Percentiles rank a stretch among this genome's conserved stretches.
Conservation (phyloP, 345 rosid genomes). For the Aquilaria sinensis region DNA sequence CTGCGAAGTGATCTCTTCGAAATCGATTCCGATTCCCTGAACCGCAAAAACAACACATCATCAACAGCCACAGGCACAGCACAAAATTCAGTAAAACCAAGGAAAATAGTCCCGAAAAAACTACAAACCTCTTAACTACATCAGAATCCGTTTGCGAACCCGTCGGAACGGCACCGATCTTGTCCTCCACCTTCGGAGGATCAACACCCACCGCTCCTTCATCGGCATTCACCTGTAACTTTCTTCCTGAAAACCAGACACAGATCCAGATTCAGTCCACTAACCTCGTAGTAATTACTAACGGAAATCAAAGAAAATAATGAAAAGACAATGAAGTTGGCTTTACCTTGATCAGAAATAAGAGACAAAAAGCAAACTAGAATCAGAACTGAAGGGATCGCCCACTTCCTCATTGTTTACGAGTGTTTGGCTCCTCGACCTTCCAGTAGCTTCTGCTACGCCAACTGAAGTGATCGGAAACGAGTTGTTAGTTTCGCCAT, state of each 20-base stretch:
- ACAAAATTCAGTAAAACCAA: background rate
- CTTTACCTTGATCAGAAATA: slow-evolving; percentile 81
- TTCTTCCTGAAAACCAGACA: slow-evolving; percentile 42
- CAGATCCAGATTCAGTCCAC: slow-evolving; percentile 19
- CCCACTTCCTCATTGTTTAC: slow-evolving; percentile 79
- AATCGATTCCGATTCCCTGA: slow-evolving; percentile 91
- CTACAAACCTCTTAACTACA: slow-evolving; percentile 67
- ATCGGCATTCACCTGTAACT: slow-evolving; percentile 76
- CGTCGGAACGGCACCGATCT: slow-evolving; percentile 81
- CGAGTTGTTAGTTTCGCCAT: background rate
- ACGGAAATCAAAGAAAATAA: background rate
- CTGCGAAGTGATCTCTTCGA: slow-evolving; percentile 77
- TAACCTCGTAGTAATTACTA: background rate
- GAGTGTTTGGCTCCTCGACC: background rate
- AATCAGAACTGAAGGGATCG: slow-evolving; percentile 73
- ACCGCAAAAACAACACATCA: slow-evolving; percentile 2
- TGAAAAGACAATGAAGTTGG: background rate
- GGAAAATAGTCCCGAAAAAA: background rate
- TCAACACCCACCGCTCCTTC: slow-evolving; percentile 63
- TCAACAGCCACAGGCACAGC: background rate
- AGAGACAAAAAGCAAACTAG: slow-evolving; percentile 58
- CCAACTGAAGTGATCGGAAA: background rate
- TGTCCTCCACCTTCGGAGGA: slow-evolving; percentile 96
- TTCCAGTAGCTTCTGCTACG: slow-evolving; percentile 20
- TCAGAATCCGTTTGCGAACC: slow-evolving; percentile 97